Evolutionary conservation across 768 basidiomycete genomes (phyloP), one percentile per base, ranked within the genome.

Genomic region (Tephrocybe sp.): DNA sequence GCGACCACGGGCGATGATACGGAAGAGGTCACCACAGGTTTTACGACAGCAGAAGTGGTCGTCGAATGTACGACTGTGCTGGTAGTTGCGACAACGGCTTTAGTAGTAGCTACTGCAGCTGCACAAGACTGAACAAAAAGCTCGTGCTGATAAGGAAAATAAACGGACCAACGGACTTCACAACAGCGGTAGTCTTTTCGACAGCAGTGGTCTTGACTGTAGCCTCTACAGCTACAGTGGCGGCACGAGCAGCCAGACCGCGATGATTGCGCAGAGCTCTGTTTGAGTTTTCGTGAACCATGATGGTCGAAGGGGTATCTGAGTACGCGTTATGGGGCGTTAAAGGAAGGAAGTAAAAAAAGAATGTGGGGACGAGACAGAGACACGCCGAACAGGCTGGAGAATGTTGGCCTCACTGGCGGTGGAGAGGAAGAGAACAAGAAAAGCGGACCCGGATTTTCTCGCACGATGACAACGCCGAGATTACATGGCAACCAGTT

Each of bases 271-370:
- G 47, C 13, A 18, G 19, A 39, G 34, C 46, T 39, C 55, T 41
- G 24, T 49, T n/a, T n/a, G n/a, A n/a, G n/a, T n/a, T 46, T 46
- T 49, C 55, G 32, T 53, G 51, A 16, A 30, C 26, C 54, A 55
- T 56, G 26, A n/a, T 32, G n/a, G n/a, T 15, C 36, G 43, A 30
- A 38, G 24, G 42, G 40, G 30, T 54, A 47, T 47, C 35, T 37
- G 26, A 13, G 4, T 18, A 32, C 47, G 47, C 47, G 47, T 40
- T 40, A 16, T 16, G 24, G 35, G 53, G 47, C 49, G 54, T 53
- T 35, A 44, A 49, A 53, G 8, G 48, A 56, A 36, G 22, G 51
- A 21, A 31, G 13, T 27, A 9, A 26, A 11, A 47, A 56, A 56
- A 34, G 55, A 56, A 53, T 30, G 55, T 47, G 51, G 32, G 32